These are phyloP conservation scores for Chytriomyces confervae DNA, from an alignment of 192 early-diverging fungal genomes.

Conservation along the genomic window DNA sequence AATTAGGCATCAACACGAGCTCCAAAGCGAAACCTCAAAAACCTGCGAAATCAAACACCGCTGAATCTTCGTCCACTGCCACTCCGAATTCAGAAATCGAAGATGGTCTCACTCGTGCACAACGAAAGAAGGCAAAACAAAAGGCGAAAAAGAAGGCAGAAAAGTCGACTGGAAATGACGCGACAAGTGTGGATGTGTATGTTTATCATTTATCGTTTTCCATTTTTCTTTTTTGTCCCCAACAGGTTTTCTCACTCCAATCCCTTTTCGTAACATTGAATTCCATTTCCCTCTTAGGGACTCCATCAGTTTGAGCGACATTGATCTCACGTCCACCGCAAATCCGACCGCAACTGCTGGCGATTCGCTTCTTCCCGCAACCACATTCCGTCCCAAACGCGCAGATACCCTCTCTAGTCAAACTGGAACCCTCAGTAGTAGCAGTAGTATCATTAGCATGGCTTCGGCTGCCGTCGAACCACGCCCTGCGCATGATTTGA, in stretches of 20 bases:
- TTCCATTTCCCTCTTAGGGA: slow-evolving; percentile 21
- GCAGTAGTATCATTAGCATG: slow-evolving; percentile 1
- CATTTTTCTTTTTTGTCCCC: neutral
- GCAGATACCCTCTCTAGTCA: slow-evolving; percentile 19
- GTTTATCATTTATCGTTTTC: neutral
- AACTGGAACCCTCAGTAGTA: neutral
- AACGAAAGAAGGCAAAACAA: slow-evolving; percentile 63
- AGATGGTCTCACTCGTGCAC: slow-evolving; percentile 48
- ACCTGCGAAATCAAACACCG: neutral
- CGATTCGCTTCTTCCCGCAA: neutral
- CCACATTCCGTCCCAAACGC: slow-evolving; percentile 32
- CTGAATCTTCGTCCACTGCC: slow-evolving; percentile 2
- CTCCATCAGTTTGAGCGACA: slow-evolving; percentile 22
- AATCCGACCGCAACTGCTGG: neutral
- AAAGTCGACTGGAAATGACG: neutral
- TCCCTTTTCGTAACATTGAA: neutral
- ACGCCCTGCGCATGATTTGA: slow-evolving; percentile 1
- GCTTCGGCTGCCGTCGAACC: neutral
- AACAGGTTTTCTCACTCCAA: neutral
- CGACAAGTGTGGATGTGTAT: slow-evolving; percentile 11
- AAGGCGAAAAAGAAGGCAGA: slow-evolving; percentile 48
- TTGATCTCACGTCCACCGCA: neutral
- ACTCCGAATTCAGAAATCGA: slow-evolving; percentile 8
- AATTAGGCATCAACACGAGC: slow-evolving; percentile 42
- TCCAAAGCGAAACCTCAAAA: neutral